phyloP scores from a whole-genome alignment of 257 asterid species.

The Jasminum sambac region DNA sequence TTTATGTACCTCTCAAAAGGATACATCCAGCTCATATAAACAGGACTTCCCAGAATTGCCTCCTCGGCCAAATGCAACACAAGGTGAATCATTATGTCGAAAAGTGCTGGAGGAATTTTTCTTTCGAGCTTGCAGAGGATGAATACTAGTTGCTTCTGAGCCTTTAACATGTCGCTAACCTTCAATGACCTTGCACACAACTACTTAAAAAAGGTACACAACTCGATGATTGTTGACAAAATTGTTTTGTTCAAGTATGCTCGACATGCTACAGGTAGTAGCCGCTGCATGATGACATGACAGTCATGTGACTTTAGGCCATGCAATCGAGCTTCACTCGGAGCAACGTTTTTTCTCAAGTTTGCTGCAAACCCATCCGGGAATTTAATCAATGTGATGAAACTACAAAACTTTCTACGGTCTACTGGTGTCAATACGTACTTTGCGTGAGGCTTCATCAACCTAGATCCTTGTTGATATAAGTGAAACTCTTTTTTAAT shows the following conservation, averaged over 20 bases:
- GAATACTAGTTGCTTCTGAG: not conserved
- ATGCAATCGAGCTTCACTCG: too few species aligned
- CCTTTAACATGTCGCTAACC: not conserved
- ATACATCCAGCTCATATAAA: not conserved
- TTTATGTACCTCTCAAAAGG: not conserved
- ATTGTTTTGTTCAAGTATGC: too few species aligned
- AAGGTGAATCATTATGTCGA: not conserved
- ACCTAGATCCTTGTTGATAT: not conserved
- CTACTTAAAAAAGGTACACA: not conserved
- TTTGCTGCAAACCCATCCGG: too few species aligned
- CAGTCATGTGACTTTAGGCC: too few species aligned
- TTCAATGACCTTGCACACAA: not conserved
- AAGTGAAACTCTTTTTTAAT: not conserved
- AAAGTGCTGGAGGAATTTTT: not conserved
- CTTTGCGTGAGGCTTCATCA: not conserved
- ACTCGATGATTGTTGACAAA: not conserved
- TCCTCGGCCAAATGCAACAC: not conserved
- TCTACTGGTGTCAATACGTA: not conserved
- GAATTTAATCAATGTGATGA: too few species aligned
- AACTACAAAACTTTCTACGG: too few species aligned
- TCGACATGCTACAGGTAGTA: too few species aligned
- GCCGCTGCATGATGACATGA: too few species aligned
- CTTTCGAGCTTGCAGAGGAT: not conserved
- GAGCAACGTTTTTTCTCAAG: too few species aligned
- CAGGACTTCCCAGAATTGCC: not conserved